These are phyloP conservation scores for Backusella australiensis DNA, from an alignment of 192 early-diverging fungal genomes.

Conservation along the genomic window DNA sequence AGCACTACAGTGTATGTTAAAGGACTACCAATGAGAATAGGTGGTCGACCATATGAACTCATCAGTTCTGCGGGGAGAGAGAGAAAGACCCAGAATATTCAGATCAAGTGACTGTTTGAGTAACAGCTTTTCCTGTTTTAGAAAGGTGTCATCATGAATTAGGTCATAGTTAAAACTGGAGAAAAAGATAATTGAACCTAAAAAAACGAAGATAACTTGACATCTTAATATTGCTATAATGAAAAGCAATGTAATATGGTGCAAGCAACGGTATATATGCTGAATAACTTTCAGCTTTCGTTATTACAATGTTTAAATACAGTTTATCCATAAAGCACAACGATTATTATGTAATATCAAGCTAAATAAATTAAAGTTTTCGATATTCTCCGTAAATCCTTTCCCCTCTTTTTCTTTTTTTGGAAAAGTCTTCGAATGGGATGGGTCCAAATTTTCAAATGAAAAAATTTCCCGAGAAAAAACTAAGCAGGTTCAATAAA, in stretches of 20 bases:
- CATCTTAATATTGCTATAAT: background rate
- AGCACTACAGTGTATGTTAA: background rate
- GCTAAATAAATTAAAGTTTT: constrained; percentile 4
- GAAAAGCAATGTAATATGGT: background rate
- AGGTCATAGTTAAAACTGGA: background rate
- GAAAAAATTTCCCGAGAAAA: background rate
- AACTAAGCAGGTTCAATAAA: background rate
- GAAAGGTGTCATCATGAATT: background rate
- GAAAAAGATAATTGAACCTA: background rate
- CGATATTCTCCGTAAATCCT: constrained; percentile 1
- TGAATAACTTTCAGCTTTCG: background rate
- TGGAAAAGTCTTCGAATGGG: background rate
- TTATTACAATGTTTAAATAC: background rate
- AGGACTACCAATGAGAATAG: background rate
- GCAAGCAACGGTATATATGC: background rate
- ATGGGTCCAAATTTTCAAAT: background rate
- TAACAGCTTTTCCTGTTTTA: background rate
- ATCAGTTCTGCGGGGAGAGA: background rate
- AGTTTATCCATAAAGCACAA: background rate
- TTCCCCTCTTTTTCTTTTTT: constrained; percentile 2
- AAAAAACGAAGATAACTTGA: background rate
- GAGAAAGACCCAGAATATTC: background rate
- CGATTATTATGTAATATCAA: background rate
- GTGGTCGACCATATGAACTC: background rate
- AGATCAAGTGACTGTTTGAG: background rate